Evolutionary conservation across 139 green algal species (phyloP).

Genomic region (Chlamydomonas incerta): DNA sequence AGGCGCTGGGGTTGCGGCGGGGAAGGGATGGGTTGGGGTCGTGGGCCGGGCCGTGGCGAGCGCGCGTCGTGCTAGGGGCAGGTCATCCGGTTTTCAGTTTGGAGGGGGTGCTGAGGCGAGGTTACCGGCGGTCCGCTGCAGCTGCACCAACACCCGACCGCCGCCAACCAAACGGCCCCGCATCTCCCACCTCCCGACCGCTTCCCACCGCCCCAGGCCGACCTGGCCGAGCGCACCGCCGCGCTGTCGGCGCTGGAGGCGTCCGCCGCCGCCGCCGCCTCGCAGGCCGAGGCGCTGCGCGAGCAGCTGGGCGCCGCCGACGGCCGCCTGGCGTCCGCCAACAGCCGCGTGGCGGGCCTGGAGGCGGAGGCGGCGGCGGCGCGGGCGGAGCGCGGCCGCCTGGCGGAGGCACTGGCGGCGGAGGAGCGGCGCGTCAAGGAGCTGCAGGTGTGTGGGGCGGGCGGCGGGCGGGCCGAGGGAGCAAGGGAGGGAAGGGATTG

Average conservation of each 20-base stretch:
- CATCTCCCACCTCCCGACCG: too few species aligned
- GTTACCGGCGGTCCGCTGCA: too few species aligned
- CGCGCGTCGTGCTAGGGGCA: too few species aligned
- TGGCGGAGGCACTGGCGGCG: slow-evolving; percentile 17
- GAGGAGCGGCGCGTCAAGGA: neutral
- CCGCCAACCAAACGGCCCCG: too few species aligned
- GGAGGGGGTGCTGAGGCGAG: too few species aligned
- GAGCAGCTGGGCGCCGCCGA: neutral
- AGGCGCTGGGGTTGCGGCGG: too few species aligned
- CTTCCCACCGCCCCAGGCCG: neutral
- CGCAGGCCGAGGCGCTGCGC: neutral
- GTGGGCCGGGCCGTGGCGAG: too few species aligned
- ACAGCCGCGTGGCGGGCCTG: neutral
- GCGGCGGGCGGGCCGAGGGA: neutral
- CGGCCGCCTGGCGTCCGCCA: neutral
- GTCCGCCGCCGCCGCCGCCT: neutral
- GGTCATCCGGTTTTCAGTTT: too few species aligned
- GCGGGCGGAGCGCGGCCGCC: neutral
- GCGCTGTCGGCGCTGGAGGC: slow-evolving; percentile 8
- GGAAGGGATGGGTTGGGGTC: too few species aligned
- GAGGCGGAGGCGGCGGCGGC: neutral
- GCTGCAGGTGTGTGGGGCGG: neutral
- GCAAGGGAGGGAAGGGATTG: too few species aligned
- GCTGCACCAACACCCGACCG: too few species aligned
- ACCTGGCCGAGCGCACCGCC: neutral